Evolutionary conservation across 805 yeast species (phyloP), one percentile per base, ranked within the genome.

Genomic region (Brettanomyces custersianus): DNA sequence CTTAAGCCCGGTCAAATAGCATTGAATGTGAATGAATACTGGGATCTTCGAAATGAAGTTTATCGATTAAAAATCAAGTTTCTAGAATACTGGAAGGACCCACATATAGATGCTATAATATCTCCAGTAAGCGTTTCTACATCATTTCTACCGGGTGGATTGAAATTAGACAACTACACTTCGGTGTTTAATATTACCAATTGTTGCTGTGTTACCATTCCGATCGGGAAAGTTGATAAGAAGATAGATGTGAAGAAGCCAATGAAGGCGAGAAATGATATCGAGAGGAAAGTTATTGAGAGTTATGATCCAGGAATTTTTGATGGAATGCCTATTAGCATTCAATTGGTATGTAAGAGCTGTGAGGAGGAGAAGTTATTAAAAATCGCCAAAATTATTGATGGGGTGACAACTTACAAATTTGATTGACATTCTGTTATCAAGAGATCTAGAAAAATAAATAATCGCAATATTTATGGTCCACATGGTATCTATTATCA

Each of bases 341-440:
- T 80, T n/a, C 86, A 80, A 53, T 57, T 80, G 21, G 73, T 78
- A 4, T 75, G 80, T n/a, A 63, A 65, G 39, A 65, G 73, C 36
- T 60, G 66, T 15, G 70, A 75, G 45, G 88, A 80, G 45, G 87
- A 80, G 47, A 76, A 75, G n/a, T n/a, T n/a, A n/a, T n/a, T n/a
- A n/a, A n/a, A n/a, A n/a, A n/a, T n/a, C n/a, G n/a, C 54, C 10
- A 29, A 37, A 20, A 20, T n/a, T 5, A 16, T 31, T 16, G n/a
- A n/a, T n/a, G n/a, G n/a, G n/a, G n/a, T n/a, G n/a, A n/a, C n/a
- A n/a, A n/a, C n/a, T n/a, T n/a, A n/a, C n/a, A n/a, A n/a, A n/a
- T n/a, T n/a, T n/a, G n/a, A n/a, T n/a, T n/a, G n/a, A n/a, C n/a
- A n/a, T n/a, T n/a, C n/a, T n/a, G n/a, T n/a, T n/a, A n/a, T n/a